Evolutionary conservation across 805 yeast species (phyloP).

Genomic region (Monosporozyma solicola): DNA sequence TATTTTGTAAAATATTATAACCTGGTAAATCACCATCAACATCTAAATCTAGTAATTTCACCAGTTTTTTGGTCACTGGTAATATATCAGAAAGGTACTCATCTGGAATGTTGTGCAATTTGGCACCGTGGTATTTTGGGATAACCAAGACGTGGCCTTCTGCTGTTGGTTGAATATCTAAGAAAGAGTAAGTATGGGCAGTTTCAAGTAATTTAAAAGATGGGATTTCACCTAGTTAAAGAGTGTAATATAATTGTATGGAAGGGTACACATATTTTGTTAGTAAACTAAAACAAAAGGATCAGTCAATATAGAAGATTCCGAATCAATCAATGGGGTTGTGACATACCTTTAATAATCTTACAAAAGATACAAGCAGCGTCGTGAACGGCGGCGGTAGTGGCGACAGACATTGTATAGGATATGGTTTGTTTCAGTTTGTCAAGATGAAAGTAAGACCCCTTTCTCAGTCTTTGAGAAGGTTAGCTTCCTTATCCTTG

Average conservation of each 20-base stretch:
- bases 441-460: neutral
- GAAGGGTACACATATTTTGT: neutral
- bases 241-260: neutral
- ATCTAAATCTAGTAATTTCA: slow-evolving; percentile 59
- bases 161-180: slow-evolving; percentile 90
- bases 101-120: slow-evolving; percentile 86
- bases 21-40: slow-evolving; percentile 55
- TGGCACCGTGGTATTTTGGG: slow-evolving; percentile 91
- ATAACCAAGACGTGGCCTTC: slow-evolving; percentile 83
- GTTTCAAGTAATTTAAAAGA: slow-evolving; percentile 86
- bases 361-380: slow-evolving; percentile 87
- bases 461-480: neutral
- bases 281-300: neutral
- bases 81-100: slow-evolving; percentile 78
- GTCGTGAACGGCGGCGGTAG: slow-evolving; percentile 26
- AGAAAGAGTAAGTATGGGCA: slow-evolving; percentile 67
- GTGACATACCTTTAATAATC: slow-evolving; percentile 65
- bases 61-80: slow-evolving; percentile 82
- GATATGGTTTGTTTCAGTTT: neutral
- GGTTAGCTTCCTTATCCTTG: neutral
- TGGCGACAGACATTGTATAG: slow-evolving; percentile 12
- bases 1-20: slow-evolving; percentile 85
- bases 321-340: neutral
- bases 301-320: neutral
- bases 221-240: slow-evolving; percentile 82